Conservation (phyloP, 331 rosid genomes). For the Rosa hybrid region DNA sequence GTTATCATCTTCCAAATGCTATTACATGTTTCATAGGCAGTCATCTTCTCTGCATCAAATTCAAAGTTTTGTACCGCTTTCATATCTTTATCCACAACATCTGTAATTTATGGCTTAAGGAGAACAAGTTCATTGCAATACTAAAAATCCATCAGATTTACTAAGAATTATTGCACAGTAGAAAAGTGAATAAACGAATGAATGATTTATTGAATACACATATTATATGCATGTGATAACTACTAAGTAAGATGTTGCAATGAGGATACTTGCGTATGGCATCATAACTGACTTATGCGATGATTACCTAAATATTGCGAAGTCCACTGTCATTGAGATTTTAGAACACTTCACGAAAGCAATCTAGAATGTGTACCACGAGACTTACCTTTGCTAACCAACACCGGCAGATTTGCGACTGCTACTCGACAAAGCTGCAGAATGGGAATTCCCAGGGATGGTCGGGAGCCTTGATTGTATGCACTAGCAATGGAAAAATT, state of each 20-base stretch:
- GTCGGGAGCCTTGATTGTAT: no score
- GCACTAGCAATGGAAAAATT: no score
- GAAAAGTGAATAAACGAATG: background rate
- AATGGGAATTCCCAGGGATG: no score
- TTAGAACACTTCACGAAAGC: no score
- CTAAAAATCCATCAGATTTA: background rate
- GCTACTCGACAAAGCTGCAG: no score
- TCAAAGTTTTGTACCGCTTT: slow-evolving; percentile 59
- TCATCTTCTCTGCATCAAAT: slow-evolving; percentile 48
- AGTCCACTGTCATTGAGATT: no score
- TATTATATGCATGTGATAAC: background rate
- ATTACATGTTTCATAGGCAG: slow-evolving; percentile 51
- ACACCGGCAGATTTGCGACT: no score
- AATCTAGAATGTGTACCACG: no score
- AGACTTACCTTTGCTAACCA: no score
- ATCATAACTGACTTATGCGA: no score
- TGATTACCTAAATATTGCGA: no score
- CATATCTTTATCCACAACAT: slow-evolving; percentile 70
- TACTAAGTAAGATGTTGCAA: slow-evolving; percentile 13
- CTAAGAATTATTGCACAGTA: background rate
- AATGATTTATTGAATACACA: background rate
- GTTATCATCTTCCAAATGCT: slow-evolving; percentile 66
- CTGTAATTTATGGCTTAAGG: slow-evolving; percentile 53
- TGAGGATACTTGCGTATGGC: no score
- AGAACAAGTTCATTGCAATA: slow-evolving; percentile 18